Conservation (phyloP, 371 early-diverging fungal species). For the Lichtheimia ramosa region DNA sequence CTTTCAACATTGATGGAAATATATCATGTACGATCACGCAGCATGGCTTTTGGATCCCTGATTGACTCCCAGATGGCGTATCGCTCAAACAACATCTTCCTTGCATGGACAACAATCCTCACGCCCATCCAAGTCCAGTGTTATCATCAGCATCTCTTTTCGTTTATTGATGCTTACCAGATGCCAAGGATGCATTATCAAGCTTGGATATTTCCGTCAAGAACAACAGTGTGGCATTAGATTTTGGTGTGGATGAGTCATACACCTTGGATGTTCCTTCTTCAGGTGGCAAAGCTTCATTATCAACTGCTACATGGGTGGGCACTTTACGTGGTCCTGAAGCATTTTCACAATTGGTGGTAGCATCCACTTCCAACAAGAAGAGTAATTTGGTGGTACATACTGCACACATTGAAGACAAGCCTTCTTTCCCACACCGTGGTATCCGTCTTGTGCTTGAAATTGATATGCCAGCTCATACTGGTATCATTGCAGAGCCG, state of each 20-base stretch:
- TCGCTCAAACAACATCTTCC: too few relatives aligned
- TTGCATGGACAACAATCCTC: too few relatives aligned
- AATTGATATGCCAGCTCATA: slow-evolving; percentile 83
- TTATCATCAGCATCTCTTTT: too few relatives aligned
- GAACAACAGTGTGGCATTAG: slow-evolving; percentile 37
- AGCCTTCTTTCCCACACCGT: slow-evolving; percentile 70
- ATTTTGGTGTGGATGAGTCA: slow-evolving; percentile 62
- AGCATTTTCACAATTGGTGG: slow-evolving; percentile 73
- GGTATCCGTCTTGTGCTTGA: slow-evolving; percentile 80
- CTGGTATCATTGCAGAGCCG: slow-evolving; percentile 42
- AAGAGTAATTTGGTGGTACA: slow-evolving; percentile 38
- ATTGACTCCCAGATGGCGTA: too few relatives aligned
- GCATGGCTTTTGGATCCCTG: too few relatives aligned
- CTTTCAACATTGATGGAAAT: too few relatives aligned
- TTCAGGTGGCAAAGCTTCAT: slow-evolving; percentile 41
- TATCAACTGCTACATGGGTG: slow-evolving; percentile 69
- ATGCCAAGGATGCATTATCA: slow-evolving; percentile 11
- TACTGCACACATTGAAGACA: slow-evolving; percentile 69
- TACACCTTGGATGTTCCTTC: slow-evolving; percentile 61
- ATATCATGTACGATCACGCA: too few relatives aligned
- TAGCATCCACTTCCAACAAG: slow-evolving; percentile 9
- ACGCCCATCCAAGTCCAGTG: too few relatives aligned
- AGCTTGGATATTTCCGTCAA: slow-evolving; percentile 26
- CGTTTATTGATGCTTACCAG: too few relatives aligned
- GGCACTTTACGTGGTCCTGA: slow-evolving; percentile 81